Base-by-base conservation (phyloP, 2,329 filamentous ascomycete genomes). In the Penicillium sp. region DNA sequence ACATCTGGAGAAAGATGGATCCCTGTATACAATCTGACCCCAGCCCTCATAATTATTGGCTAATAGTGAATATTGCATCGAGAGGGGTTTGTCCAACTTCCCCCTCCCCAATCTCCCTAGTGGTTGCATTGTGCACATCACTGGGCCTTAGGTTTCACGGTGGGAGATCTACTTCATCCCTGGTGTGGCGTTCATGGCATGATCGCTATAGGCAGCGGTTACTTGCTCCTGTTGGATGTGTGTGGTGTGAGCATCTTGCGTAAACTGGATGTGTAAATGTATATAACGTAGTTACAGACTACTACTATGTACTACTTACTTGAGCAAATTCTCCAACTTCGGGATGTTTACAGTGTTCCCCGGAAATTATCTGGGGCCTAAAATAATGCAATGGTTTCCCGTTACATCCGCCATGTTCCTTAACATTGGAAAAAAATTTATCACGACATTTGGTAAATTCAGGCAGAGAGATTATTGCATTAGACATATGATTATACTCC, bases 111-210 rank as follows among this genome's bases (percentile, higher is more conserved):
- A 54, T 58, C 50, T 46, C 61, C 48, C 35, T 35, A 56, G 53
- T 54, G 58, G 56, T 57, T 59, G 61, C 60, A 54, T 49, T 43
- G 60, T 46, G 50, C 50, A 64, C 56, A 67, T 67, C 61, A 67
- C 54, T 62, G 53, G 54, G 37, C 48, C 41, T 41, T 9, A 21
- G 41, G 61, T 66, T 66, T 65, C 62, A 64, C 15, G 37, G 25
- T 46, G 43, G 54, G 35, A 51, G 64, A 66, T 65, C 64, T 48
- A 48, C 60, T 57, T 43, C 31, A 41, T 33, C 46, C 43, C 37
- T 31, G 23, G 35, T 55, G 64, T 63, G 59, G 57, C 54, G 62
- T 56, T 37, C 15, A 63, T 67, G 50, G 65, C 62, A 62, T 67
- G 63, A 63, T 62, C 50, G 27, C 10, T 19, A 35, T 52, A 13